These are phyloP conservation scores for Arabis hirsuta DNA, from an alignment of 345 rosid species.

Conservation along the genomic window DNA sequence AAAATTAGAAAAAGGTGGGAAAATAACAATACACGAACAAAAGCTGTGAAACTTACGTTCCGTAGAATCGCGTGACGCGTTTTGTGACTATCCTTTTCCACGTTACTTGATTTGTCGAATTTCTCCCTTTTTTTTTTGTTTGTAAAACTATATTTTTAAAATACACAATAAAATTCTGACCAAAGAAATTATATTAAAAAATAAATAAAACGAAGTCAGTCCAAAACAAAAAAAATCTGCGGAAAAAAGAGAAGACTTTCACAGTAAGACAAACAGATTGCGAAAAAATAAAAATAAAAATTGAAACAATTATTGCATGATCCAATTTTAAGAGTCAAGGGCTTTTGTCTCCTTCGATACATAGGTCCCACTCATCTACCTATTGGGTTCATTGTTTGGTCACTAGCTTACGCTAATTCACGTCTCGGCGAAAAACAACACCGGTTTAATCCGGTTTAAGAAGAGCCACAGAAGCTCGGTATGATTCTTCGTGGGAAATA, in stretches of 20 bases:
- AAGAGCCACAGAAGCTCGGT: slow-evolving; percentile 42
- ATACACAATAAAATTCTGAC: slow-evolving; percentile 4
- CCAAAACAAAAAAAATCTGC: neutral
- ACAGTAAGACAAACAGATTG: slow-evolving; percentile 26
- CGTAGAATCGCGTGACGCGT: slow-evolving; percentile 29
- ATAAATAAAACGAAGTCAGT: slow-evolving; percentile 11
- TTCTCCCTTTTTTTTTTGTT: neutral
- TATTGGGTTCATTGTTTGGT: neutral
- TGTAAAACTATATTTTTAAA: neutral
- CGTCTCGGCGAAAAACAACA: neutral
- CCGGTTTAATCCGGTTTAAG: slow-evolving; percentile 30
- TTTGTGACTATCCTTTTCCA: slow-evolving; percentile 39
- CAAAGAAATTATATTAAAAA: neutral
- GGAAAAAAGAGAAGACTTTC: slow-evolving; percentile 21
- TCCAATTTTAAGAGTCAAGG: slow-evolving; percentile 36
- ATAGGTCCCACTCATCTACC: slow-evolving; percentile 17
- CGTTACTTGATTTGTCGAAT: slow-evolving; percentile 47
- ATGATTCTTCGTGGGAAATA: slow-evolving; percentile 66
- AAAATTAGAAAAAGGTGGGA: neutral
- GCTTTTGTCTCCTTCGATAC: slow-evolving; percentile 34
- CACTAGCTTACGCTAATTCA: neutral
- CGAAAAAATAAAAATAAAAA: neutral
- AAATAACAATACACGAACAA: slow-evolving; percentile 23
- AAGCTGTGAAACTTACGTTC: slow-evolving; percentile 26
- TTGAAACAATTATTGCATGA: slow-evolving; percentile 11